Percentiles rank a stretch among this genome's conserved stretches.
Conservation (phyloP, 176 grass and related monocot genomes). For the Paspalum notatum region DNA sequence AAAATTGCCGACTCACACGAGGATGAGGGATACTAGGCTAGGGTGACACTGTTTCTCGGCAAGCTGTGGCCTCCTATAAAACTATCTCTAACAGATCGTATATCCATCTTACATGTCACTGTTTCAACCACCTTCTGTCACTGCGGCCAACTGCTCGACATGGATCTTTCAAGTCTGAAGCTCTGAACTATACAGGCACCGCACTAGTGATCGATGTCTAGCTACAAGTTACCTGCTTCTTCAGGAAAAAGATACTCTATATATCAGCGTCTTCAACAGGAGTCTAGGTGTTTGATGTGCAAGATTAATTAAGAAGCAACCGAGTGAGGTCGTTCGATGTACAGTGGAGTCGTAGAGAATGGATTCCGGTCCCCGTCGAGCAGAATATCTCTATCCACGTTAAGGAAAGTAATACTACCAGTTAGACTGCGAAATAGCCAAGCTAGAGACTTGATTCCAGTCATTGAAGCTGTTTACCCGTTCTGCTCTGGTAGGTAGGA, state of each 20-base stretch:
- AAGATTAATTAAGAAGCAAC: not conserved
- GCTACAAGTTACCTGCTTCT: not conserved
- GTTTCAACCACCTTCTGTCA: no score
- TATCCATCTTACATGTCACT: no score
- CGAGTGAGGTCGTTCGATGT: not conserved
- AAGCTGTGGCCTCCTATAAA: no score
- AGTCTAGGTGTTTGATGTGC: not conserved
- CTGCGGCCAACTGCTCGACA: no score
- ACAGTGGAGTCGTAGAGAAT: not conserved
- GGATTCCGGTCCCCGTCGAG: not conserved
- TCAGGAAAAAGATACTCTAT: not conserved
- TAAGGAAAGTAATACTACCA: not conserved
- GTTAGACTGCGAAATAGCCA: not conserved
- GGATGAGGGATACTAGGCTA: no score
- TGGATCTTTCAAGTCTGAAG: not conserved
- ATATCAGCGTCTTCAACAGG: not conserved
- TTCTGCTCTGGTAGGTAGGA: not conserved
- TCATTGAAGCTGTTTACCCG: not conserved
- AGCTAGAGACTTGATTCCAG: not conserved
- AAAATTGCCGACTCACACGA: no score
- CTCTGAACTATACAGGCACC: not conserved
- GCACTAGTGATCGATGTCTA: not conserved
- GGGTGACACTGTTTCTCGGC: no score
- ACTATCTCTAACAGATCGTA: no score
- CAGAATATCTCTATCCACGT: not conserved